A percentile compares a stretch with the other conserved stretches of the same genome.
phyloP scores from a whole-genome alignment of 129 eudicot species.

The Escallonia herrerae region DNA sequence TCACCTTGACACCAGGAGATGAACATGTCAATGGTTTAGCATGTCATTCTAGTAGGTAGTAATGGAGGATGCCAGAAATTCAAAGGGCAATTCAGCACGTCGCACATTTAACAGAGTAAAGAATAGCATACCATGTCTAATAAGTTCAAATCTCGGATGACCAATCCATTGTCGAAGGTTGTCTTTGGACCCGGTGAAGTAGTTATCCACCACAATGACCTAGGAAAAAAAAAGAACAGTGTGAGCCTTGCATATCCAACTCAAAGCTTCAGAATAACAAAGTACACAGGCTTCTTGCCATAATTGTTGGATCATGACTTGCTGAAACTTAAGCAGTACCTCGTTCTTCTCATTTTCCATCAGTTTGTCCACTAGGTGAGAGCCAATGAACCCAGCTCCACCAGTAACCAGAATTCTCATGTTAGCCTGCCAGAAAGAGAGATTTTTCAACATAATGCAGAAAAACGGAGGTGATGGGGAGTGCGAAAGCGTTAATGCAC shows the following conservation, averaged over 20 bases:
- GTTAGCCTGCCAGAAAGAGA: slow-evolving; percentile 50
- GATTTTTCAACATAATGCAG: not conserved
- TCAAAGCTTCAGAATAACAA: not conserved
- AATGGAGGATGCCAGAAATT: not conserved
- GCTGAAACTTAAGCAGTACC: slow-evolving; percentile 18
- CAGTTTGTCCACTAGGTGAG: slow-evolving; percentile 80
- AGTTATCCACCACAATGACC: slow-evolving; percentile 89
- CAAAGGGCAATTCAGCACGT: too few species aligned
- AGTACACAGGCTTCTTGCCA: not conserved
- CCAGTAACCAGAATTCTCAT: slow-evolving; percentile 91
- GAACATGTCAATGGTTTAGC: not conserved
- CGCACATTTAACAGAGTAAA: not conserved
- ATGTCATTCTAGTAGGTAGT: not conserved
- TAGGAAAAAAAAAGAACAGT: slow-evolving; percentile 13
- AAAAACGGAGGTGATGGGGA: not conserved
- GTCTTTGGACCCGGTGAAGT: slow-evolving; percentile 85
- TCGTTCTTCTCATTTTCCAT: slow-evolving; percentile 93
- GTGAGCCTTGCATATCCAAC: not conserved
- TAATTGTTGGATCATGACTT: not conserved
- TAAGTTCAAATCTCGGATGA: slow-evolving; percentile 88
- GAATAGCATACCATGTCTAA: slow-evolving; percentile 67
- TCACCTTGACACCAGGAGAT: not conserved
- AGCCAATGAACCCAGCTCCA: slow-evolving; percentile 95
- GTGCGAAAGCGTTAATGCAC: not conserved
- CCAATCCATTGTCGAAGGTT: slow-evolving; percentile 80